Percentiles rank a stretch among this genome's conserved stretches.
Conservation (phyloP, 805 yeast genomes). For the Saccharomycopsis malanga region DNA sequence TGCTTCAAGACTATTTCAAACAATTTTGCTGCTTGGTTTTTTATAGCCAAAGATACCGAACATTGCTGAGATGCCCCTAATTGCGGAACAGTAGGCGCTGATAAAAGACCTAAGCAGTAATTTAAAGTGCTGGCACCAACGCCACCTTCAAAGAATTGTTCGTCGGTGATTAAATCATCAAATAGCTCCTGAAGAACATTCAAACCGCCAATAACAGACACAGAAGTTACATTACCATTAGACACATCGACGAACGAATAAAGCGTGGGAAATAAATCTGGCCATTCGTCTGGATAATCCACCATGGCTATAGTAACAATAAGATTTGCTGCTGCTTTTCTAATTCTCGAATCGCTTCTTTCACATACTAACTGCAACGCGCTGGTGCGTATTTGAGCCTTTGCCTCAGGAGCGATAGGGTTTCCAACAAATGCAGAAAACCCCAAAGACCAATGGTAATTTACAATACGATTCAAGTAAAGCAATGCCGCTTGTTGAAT, state of each 20-base stretch:
- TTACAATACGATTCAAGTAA: slow-evolving; percentile 60
- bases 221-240: slow-evolving; percentile 24
- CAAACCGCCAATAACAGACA: slow-evolving; percentile 44
- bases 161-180: slow-evolving; percentile 80
- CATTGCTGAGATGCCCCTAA: slow-evolving; percentile 25
- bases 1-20: slow-evolving; percentile 48
- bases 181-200: slow-evolving; percentile 66
- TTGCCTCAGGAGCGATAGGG: slow-evolving; percentile 47
- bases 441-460: slow-evolving; percentile 76
- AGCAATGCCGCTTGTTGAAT: slow-evolving; percentile 58
- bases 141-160: slow-evolving; percentile 75
- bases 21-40: slow-evolving; percentile 42
- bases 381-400: slow-evolving; percentile 41
- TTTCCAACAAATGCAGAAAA: slow-evolving; percentile 69
- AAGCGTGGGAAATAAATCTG: slow-evolving; percentile 48
- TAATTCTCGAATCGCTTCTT: slow-evolving; percentile 48
- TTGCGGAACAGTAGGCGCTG: slow-evolving; percentile 14
- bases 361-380: slow-evolving; percentile 44
- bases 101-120: slow-evolving; percentile 37
- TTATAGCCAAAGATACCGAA: slow-evolving; percentile 29
- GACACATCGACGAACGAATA: slow-evolving; percentile 35
- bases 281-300: slow-evolving; percentile 97
- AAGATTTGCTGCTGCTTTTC: slow-evolving; percentile 63
- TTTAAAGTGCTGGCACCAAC: slow-evolving; percentile 50
- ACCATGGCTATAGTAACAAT: slow-evolving; percentile 79